phyloP scores from a whole-genome alignment of 345 rosid species.

The Rhodamnia argentea region DNA sequence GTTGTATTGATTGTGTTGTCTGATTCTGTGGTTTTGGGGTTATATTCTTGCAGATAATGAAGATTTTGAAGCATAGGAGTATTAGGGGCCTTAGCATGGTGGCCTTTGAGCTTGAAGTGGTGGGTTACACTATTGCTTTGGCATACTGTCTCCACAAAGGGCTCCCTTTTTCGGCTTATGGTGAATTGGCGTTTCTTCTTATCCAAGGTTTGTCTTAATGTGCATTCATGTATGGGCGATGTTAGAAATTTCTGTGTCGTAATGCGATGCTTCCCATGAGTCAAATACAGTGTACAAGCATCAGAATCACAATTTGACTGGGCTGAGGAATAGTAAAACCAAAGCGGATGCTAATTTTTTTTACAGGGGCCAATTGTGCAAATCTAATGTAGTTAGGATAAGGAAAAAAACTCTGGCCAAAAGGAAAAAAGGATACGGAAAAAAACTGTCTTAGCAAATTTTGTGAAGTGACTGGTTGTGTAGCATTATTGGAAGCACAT shows the following conservation, averaged over 20 bases:
- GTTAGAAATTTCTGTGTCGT: background rate
- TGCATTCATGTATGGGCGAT: background rate
- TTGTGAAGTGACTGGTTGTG: background rate
- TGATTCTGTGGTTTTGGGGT: background rate
- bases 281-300: background rate
- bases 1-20: background rate
- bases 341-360: background rate
- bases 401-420: background rate
- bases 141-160: constrained; percentile 90
- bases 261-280: background rate
- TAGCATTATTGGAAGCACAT: background rate
- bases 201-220: constrained; percentile 45
- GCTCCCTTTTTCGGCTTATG: constrained; percentile 92
- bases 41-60: constrained; percentile 49
- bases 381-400: background rate
- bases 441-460: background rate
- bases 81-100: constrained; percentile 73
- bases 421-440: background rate
- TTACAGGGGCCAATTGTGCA: background rate
- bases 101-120: constrained; percentile 83
- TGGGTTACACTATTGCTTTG: constrained; percentile 82
- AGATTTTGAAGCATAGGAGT: constrained; percentile 69
- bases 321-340: background rate
- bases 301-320: background rate
- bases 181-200: constrained; percentile 80